Evolutionary conservation across 306 rosid species (phyloP), one percentile per base, ranked within the genome.

Genomic region (Glycyrrhiza uralensis): DNA sequence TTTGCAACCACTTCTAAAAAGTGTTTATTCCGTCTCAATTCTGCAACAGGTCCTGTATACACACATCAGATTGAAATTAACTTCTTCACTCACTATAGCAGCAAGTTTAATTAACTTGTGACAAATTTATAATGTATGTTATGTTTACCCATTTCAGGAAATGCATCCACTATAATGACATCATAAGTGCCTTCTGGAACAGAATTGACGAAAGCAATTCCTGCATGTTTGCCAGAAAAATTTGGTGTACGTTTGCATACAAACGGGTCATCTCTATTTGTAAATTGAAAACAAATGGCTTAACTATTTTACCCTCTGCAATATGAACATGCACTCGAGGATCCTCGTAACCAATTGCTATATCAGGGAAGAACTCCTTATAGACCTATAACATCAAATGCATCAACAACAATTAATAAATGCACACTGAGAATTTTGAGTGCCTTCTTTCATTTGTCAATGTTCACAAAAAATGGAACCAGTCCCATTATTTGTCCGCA

Each of bases 111-210:
- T n/a, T 19, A n/a, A n/a, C n/a, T n/a, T n/a, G n/a, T 47, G 5
- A n/a, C 9, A 38, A 14, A n/a, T n/a, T n/a, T n/a, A n/a, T n/a
- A n/a, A 35, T 17, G 1, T 45, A 47, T 9, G 5, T 4, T 4
- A n/a, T 35, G 9, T 60, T 42, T 78, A 81, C 82, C 88, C 76
- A 78, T 84, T 32, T 54, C 50, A 4, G 15, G 55, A 63, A 81
- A 85, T 44, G 86, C 85, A 75, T 85, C 88, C 46, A 78, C 26
- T 58, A 81, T 81, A 23, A 85, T 75, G 32, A 71, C 80, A 78
- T 81, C 88, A 13, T 81, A 81, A 36, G 86, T 81, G 44, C 65
- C 84, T 39, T 79, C 62, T 36, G 82, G 75, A 85, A 46, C 59
- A 13, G 76, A 66, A 7, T 66, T 55, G 66, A 78, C 71, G 78